Evolutionary conservation across 148 eudicot species (phyloP), one percentile per base, ranked within the genome.

Genomic region (Spergularia bocconei): DNA sequence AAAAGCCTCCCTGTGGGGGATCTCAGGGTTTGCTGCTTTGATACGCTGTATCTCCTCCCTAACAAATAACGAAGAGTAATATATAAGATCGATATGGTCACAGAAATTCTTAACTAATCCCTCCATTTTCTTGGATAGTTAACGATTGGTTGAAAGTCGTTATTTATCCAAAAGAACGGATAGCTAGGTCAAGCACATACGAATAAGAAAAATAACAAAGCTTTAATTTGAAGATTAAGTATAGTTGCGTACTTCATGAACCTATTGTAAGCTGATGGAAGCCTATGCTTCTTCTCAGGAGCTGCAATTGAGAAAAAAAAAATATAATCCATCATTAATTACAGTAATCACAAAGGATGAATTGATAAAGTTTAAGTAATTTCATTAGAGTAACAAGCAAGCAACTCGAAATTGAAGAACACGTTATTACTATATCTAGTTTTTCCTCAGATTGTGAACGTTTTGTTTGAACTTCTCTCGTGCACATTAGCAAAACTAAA

Each of bases 41-140:
- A 95, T 92, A 65, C 98, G 88, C 74, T 91, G 97, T 79, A 95
- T 95, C 91, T 95, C 98, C 88, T 95, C 98, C 85, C 98, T 94
- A 68, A 6, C 53, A 62, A 38, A 11, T 29, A 29, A 29, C 4
- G 36, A 9, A 44, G 8, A 44, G 3, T 6, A 44, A 44, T 9
- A 44, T 44, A 6, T 6, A 44, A 44, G 48, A 44, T 44, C 48
- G 48, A 44, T 44, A 44, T n/a, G n/a, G 25, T 23, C 1, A 44
- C 10, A 44, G 48, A 41, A 41, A 41, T 41, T 29, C 33, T 29
- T n/a, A n/a, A n/a, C n/a, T 1, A 41, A 2, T 41, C 9, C 47
- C 47, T 41, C 47, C 8, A 21, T 21, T 62, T n/a, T 5, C 21
- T 29, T 29, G 33, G 19, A 6, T 62, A 6, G 29, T 62, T 62